Evolutionary conservation across 2,329 filamentous ascomycete species (phyloP).

Genomic region (Fusarium multiceps): DNA sequence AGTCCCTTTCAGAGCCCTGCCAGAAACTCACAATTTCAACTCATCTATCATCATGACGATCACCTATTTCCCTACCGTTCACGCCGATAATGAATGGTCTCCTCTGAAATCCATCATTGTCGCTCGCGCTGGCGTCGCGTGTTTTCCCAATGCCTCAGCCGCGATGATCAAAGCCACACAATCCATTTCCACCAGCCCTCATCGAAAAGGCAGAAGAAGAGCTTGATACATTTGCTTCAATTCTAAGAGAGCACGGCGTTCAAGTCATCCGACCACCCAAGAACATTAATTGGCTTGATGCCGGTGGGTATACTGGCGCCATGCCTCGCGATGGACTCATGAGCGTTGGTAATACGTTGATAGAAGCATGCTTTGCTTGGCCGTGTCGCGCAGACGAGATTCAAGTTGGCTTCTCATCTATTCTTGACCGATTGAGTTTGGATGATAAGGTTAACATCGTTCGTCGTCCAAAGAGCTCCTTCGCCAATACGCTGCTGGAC

Average conservation of each 20-base stretch:
- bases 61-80: neutral
- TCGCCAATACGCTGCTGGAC: neutral
- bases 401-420: neutral
- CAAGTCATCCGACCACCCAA: neutral
- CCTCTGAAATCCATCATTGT: neutral
- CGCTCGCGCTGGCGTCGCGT: neutral
- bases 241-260: neutral
- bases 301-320: neutral
- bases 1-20: too few relatives aligned
- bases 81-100: neutral
- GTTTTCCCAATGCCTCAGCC: neutral
- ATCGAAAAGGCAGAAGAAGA: neutral
- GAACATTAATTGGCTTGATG: neutral
- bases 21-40: too few relatives aligned
- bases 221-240: neutral
- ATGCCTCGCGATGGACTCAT: neutral
- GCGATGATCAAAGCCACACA: neutral
- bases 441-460: neutral
- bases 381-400: neutral
- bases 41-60: neutral
- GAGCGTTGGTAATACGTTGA: neutral
- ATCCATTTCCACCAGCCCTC: neutral
- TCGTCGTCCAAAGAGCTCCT: neutral
- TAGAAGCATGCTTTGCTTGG: neutral
- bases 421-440: neutral